Evolutionary conservation across 257 asterid species (phyloP), one percentile per base, ranked within the genome.

Genomic region (Solanum pinnatisectum): DNA sequence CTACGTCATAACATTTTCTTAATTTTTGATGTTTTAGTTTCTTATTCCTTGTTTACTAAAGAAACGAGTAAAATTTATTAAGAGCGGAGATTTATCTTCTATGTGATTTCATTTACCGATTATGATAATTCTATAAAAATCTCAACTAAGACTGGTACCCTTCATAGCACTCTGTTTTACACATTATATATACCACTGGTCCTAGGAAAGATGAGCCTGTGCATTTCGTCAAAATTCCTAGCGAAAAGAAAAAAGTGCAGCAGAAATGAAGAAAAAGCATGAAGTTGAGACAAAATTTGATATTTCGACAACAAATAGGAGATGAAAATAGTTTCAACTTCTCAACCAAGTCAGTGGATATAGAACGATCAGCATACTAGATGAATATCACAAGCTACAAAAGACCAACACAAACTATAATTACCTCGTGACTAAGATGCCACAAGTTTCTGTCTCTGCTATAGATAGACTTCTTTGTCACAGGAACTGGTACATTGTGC

Each of bases 401-500:
- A 79, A 18, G 33, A 27, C 9, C 71, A 23, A 70, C 8, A 83
- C 35, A 30, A 46, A 74, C 13, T 4, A 44, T 16, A 14, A 71
- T 84, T 93, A 96, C 98, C 99, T 97, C 99, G 87, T 97, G 99
- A 89, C 99, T 97, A 87, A 97, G 98, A 87, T 97, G 99, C 99
- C 99, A 96, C 81, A 97, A 92, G 90, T 97, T 97, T 91, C 99
- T 94, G 91, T 97, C 99, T 93, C 99, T 91, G 94, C 99, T 97
- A 88, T 97, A 97, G 91, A 97, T 97, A 83, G 99, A 96, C 89
- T 96, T 96, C 93, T 97, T 97, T 7, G 98, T 96, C 86, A 97
- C 99, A 2, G 98, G 98, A 67, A 97, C 98, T 32, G 99, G 99
- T 82, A 96, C 96, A 83, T 94, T 92, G 89, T 95, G 99, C 91